These are phyloP conservation scores for Cinchona pubescens DNA, from an alignment of 257 asterid species.

Conservation along the genomic window DNA sequence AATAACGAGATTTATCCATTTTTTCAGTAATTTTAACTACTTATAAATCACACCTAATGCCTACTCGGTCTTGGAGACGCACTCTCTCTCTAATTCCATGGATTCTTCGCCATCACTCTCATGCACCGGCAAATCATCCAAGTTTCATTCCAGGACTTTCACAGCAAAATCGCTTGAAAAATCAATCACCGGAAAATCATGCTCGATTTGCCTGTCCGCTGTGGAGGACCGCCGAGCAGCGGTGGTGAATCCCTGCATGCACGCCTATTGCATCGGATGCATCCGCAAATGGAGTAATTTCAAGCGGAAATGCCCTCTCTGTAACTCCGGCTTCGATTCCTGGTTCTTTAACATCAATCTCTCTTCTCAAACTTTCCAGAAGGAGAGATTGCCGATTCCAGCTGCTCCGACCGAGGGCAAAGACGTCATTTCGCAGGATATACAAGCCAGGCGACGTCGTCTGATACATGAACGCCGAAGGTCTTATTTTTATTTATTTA, in stretches of 20 bases:
- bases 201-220: conserved; percentile 45
- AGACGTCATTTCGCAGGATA: conserved; percentile 1
- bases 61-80: no score
- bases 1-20: no score
- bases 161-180: conserved; percentile 7
- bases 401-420: conserved; percentile 8
- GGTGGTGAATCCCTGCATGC: conserved; percentile 40
- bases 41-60: no score
- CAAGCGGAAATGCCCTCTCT: conserved; percentile 56
- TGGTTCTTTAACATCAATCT: conserved; percentile 28
- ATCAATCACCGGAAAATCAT: conserved; percentile 29
- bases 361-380: conserved; percentile 20
- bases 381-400: conserved; percentile 22
- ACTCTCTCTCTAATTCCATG: neutral
- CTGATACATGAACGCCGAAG: conserved; percentile 12
- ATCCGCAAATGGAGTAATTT: conserved; percentile 55
- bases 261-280: conserved; percentile 48
- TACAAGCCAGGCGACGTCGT: conserved; percentile 10
- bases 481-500: neutral
- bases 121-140: neutral
- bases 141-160: neutral
- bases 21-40: no score
- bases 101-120: neutral
- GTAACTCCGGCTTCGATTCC: conserved; percentile 39
- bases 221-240: conserved; percentile 34